Evolutionary conservation across 805 yeast species (phyloP), one percentile per base, ranked within the genome.

Genomic region (Cyberlindnera mississippiensis): DNA sequence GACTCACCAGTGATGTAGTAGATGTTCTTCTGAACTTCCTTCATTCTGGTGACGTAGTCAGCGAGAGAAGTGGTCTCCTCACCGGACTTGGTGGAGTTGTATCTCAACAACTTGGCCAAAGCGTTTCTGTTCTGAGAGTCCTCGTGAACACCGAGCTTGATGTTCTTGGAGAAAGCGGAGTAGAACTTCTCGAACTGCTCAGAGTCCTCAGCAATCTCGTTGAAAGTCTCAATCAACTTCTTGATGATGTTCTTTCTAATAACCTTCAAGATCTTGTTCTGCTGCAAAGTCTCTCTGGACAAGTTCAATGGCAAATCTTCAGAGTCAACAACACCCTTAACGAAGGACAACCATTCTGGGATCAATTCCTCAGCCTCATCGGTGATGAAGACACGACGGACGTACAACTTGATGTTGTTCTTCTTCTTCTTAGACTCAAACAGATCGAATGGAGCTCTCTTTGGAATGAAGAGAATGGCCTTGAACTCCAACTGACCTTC

Each of bases 401-500:
- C 99, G 73, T 93, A 93, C 61, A 93, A 82, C 79, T 93, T 93
- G 78, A 93, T 93, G 83, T 91, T 91, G 77, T 78, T 83, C 84
- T 89, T 91, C 96, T 93, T 93, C 95, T 89, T 93, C 83, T 93
- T 93, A 52, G 90, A 78, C 78, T 93, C 99, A 66, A 93, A 93
- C 67, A 95, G 76, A 67, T 93, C 99, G 64, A 93, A 87, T 72
- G 99, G 99, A 61, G 99, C 97, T 78, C 99, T 89, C 79, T 85
- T 87, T 72, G 99, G 99, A 73, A 93, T 80, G 65, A 88, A 93
- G 62, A 93, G 76, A 64, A 93, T 93, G 52, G 99, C 98, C 76
- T 84, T 90, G 82, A 93, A 93, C 78, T 93, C 99, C 62, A 93
- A 81, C 78, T 93, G 99, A 79, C 99, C 99, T 78, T 93, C 99